Evolutionary conservation across 176 grass and related monocot species (phyloP).

Genomic region (Bothriochloa decipiens): DNA sequence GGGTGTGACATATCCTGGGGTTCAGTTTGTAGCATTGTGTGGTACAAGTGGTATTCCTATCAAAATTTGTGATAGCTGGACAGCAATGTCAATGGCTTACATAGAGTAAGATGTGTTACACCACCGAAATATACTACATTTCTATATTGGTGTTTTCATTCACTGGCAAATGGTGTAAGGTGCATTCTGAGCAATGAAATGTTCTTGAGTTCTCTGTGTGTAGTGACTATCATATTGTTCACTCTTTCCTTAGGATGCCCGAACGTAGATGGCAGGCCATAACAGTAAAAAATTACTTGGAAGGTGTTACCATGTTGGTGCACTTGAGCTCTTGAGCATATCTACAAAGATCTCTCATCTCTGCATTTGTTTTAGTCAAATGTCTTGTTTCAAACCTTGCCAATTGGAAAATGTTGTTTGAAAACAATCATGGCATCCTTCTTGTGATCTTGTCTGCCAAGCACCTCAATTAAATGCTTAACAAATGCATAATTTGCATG

Average conservation of each 20-base stretch:
- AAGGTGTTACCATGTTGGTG: neutral
- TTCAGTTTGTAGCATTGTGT: neutral
- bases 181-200: neutral
- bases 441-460: slow-evolving; percentile 10
- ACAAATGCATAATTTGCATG: neutral
- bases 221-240: neutral
- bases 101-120: neutral
- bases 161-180: neutral
- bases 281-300: neutral
- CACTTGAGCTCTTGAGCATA: neutral
- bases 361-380: neutral
- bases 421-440: neutral
- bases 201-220: neutral
- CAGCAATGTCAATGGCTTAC: neutral
- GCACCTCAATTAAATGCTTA: slow-evolving; percentile 25
- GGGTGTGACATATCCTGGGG: neutral
- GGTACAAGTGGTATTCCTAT: neutral
- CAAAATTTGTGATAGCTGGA: neutral
- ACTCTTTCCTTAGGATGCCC: neutral
- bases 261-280: neutral
- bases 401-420: neutral
- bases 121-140: neutral
- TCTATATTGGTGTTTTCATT: neutral
- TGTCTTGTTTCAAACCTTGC: neutral
- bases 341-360: slow-evolving; percentile 8